Evolutionary conservation across 2,329 filamentous ascomycete species (phyloP), one percentile per base, ranked within the genome.

Genomic region (Teratosphaeria gauchensis): DNA sequence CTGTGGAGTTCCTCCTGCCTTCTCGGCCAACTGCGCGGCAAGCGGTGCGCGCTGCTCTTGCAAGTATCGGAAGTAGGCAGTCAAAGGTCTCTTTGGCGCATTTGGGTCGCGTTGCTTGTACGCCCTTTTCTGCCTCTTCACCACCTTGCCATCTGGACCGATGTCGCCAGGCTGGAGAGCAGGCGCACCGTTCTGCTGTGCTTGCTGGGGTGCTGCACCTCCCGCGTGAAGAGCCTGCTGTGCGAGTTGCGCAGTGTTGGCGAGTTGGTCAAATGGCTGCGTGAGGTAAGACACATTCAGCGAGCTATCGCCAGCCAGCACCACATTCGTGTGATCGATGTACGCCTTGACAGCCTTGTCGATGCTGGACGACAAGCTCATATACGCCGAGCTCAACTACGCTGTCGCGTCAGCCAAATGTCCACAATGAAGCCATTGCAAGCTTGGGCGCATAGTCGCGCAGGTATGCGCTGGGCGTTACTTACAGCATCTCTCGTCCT

Each of bases 61-160:
- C 81, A 95, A 90, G 79, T 91, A 97, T 61, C 96, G 79, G 80
- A 97, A 96, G 79, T 95, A 96, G 2, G 92, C 91, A 5, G 92
- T 97, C 70, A 96, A 76, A 8, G 92, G 92, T 55, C 92, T 86
- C 83, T 96, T 97, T 61, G 92, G 92, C 6, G 92, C 92, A 74
- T 96, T 95, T 66, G 92, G 92, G 73, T 97, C 92, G 64, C 73
- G 76, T 54, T 74, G 72, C 70, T 78, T 80, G 70, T 89, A 70
- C 33, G 65, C 64, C 35, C 71, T 69, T 61, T 72, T 73, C 64
- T 66, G 68, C 60, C 66, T 64, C 60, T 64, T 64, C 62, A 67
- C 68, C 42, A 66, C 67, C 42, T 63, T 61, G 54, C 63, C 67
- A n/a, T 67, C 64, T 38, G 35, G 31, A 32, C 54, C 61, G 21